These are phyloP conservation scores for Penicillium subrubescens DNA, from an alignment of 495 filamentous ascomycete species.

Conservation along the genomic window DNA sequence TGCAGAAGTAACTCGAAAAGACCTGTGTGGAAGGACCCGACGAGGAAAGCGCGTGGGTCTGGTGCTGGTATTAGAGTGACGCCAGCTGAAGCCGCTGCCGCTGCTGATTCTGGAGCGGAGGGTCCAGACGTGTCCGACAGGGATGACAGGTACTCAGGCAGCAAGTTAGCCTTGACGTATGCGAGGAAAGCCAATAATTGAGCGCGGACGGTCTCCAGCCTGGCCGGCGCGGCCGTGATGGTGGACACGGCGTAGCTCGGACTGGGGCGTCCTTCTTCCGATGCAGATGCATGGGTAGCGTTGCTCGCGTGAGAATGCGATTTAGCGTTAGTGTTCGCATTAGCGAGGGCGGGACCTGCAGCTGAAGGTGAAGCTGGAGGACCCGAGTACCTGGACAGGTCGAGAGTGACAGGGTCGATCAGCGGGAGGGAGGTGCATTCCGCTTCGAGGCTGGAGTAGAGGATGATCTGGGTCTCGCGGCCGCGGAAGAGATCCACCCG, in stretches of 20 bases:
- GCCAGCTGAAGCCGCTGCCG: neutral
- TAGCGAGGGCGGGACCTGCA: neutral
- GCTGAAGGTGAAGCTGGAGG: neutral
- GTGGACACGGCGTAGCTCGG: conserved; percentile 14
- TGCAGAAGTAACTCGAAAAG: conserved; percentile 28
- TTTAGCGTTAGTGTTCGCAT: neutral
- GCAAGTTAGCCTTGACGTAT: conserved; percentile 27
- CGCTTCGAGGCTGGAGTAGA: conserved; percentile 59
- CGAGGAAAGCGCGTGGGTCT: conserved; percentile 34
- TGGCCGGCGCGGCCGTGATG: conserved; percentile 10
- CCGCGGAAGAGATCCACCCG: conserved; percentile 58
- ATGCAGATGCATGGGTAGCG: neutral
- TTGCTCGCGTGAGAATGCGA: neutral
- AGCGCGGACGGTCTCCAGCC: conserved; percentile 20
- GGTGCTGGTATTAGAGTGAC: conserved; percentile 31
- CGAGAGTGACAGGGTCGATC: conserved; percentile 16
- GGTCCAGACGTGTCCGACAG: conserved; percentile 7
- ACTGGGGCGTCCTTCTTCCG: neutral
- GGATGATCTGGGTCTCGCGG: conserved; percentile 62
- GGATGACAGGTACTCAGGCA: conserved; percentile 32
- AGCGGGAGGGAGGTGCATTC: conserved; percentile 25
- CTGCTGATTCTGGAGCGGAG: neutral
- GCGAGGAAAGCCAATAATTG: conserved; percentile 36
- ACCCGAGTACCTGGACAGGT: conserved; percentile 3
- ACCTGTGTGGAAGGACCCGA: conserved; percentile 39